Conservation (phyloP, 1,284 basidiomycete species). For the Inonotus obliquus region DNA sequence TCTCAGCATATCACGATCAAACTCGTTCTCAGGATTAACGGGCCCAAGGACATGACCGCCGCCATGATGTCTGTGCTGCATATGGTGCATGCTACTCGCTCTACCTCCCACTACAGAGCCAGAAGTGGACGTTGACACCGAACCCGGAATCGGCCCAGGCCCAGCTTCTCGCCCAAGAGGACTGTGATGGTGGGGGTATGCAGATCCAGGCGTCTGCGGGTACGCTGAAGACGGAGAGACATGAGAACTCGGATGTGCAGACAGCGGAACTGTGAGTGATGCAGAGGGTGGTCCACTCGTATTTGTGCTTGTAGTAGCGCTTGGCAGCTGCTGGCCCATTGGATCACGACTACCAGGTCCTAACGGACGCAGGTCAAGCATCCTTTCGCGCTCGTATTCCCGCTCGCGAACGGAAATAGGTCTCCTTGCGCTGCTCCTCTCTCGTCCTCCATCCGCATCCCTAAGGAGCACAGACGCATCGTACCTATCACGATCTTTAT, state of each 20-base stretch:
- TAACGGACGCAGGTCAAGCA: neutral
- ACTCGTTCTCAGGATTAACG: neutral
- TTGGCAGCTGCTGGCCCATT: neutral
- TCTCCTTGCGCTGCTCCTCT: neutral
- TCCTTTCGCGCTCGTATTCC: neutral
- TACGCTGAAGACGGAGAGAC: neutral
- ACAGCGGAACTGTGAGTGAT: neutral
- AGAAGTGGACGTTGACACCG: neutral
- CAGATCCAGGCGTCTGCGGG: neutral
- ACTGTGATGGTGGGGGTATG: neutral
- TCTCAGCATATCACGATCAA: neutral
- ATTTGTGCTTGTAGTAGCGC: neutral
- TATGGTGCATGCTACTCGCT: slow-evolving; percentile 5
- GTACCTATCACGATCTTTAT: neutral
- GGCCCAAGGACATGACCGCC: neutral
- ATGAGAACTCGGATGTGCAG: neutral
- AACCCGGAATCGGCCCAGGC: neutral
- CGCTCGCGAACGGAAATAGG: neutral
- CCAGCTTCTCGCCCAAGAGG: neutral
- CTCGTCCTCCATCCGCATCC: neutral
- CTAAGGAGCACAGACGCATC: neutral
- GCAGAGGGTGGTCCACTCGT: neutral
- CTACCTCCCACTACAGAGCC: neutral
- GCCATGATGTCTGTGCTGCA: slow-evolving; percentile 9
- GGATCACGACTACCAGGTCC: neutral